phyloP scores from a whole-genome alignment of 805 yeast genomes.

The Starmerella davenportii region DNA sequence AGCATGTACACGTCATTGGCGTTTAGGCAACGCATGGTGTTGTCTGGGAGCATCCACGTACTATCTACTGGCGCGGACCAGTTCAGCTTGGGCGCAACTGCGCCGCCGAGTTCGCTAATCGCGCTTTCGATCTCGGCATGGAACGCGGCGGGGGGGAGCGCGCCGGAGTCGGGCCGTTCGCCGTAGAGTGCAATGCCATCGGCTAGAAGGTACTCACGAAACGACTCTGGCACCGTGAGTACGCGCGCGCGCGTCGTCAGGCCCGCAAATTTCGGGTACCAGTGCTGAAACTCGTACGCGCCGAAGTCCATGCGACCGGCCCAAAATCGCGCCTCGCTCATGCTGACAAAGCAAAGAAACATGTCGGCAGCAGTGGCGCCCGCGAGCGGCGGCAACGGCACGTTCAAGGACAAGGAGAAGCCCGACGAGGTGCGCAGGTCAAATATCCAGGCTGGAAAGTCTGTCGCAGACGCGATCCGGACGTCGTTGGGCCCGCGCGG shows the following conservation, averaged over 20 bases:
- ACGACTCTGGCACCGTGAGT: constrained; percentile 39
- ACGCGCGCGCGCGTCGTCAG: constrained; percentile 35
- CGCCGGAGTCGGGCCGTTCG: constrained; percentile 8
- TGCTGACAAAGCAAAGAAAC: too few relatives aligned
- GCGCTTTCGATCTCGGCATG: constrained; percentile 34
- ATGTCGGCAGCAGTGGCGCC: too few relatives aligned
- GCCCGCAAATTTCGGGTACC: constrained; percentile 38
- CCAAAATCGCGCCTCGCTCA: too few relatives aligned
- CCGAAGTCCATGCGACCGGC: too few relatives aligned
- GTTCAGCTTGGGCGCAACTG: constrained; percentile 74
- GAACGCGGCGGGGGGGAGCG: constrained; percentile 27
- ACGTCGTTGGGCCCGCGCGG: constrained; percentile 97
- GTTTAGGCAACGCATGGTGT: constrained; percentile 51
- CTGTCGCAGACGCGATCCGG: constrained; percentile 88
- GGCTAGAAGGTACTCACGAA: constrained; percentile 40
- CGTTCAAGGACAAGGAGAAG: constrained; percentile 83
- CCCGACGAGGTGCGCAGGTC: constrained; percentile 86
- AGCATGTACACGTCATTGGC: constrained; percentile 64
- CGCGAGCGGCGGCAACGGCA: constrained; percentile 37
- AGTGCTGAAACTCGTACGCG: constrained; percentile 18
- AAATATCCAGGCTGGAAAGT: constrained; percentile 79
- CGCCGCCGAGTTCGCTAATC: constrained; percentile 33
- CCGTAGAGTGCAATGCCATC: constrained; percentile 50
- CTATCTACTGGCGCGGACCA: constrained; percentile 98
- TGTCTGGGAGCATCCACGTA: constrained; percentile 71